Evolutionary conservation across 2,329 filamentous ascomycete genomes (phyloP).

Genomic region (Stagonosporopsis chrysanthemi): DNA sequence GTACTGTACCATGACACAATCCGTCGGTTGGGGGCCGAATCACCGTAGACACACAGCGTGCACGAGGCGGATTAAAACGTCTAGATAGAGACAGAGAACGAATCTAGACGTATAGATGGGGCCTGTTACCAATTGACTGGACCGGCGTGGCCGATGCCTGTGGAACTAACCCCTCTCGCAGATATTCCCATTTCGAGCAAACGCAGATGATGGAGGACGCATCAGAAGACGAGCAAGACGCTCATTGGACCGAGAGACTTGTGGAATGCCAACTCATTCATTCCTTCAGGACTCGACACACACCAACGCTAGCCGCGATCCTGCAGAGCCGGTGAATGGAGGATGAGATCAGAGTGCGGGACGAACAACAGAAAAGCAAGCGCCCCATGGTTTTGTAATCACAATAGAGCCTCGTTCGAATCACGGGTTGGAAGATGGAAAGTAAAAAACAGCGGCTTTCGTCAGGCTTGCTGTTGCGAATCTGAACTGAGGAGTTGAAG

Average conservation of each 20-base stretch:
- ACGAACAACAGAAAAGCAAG: neutral
- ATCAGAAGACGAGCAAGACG: neutral
- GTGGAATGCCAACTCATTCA: neutral
- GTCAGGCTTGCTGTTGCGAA: neutral
- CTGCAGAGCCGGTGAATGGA: constrained; percentile 3
- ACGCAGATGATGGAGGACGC: neutral
- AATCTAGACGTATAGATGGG: neutral
- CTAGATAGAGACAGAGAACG: neutral
- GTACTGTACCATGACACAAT: constrained; percentile 4
- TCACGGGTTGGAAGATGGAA: neutral
- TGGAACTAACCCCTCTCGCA: neutral
- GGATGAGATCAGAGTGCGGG: neutral
- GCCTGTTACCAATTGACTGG: neutral
- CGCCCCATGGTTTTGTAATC: neutral
- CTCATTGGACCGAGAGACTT: neutral
- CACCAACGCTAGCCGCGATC: constrained; percentile 2
- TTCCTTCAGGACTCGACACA: constrained; percentile 1
- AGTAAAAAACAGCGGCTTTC: neutral
- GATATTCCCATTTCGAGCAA: neutral
- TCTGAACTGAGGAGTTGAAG: neutral
- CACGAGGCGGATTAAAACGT: neutral
- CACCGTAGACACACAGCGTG: neutral
- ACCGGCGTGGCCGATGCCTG: neutral
- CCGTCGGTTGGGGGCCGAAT: constrained; percentile 3
- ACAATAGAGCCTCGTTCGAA: neutral